Conservation (phyloP, 164 flowering plant species). For the Chimonanthus salicifolius region DNA sequence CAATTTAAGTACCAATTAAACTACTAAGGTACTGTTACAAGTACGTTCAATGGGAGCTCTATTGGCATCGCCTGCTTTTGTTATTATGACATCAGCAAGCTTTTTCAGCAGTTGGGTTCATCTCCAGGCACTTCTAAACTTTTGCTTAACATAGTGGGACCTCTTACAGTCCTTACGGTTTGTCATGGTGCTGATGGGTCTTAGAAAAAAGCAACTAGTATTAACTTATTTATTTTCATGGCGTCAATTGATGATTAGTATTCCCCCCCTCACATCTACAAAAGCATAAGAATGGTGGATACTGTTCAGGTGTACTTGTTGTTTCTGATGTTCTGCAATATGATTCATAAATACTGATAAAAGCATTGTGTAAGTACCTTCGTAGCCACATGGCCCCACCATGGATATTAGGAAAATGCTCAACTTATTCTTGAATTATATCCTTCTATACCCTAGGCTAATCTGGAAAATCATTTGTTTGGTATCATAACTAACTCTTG, state of each 20-base stretch:
- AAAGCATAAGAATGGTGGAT: not conserved
- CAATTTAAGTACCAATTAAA: too few relatives aligned
- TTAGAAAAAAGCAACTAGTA: too few relatives aligned
- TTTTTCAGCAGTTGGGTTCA: not conserved
- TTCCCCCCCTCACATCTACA: not conserved
- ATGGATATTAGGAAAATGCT: too few relatives aligned
- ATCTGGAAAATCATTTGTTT: too few relatives aligned
- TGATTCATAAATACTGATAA: not conserved
- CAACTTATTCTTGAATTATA: too few relatives aligned
- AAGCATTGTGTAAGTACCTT: too few relatives aligned
- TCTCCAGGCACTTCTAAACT: not conserved
- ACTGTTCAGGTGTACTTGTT: not conserved
- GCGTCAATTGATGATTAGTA: not conserved
- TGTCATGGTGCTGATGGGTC: not conserved
- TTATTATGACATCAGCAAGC: not conserved
- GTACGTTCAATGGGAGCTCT: too few relatives aligned
- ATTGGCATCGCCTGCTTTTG: not conserved
- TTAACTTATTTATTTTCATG: too few relatives aligned
- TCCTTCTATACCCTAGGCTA: too few relatives aligned
- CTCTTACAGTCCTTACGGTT: not conserved
- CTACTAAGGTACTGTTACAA: too few relatives aligned
- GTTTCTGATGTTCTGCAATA: not conserved
- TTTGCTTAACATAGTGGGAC: not conserved
- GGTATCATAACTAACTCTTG: too few relatives aligned
- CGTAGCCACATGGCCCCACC: too few relatives aligned